phyloP scores from a whole-genome alignment of 1,284 basidiomycete species.

The Cerrena zonata region DNA sequence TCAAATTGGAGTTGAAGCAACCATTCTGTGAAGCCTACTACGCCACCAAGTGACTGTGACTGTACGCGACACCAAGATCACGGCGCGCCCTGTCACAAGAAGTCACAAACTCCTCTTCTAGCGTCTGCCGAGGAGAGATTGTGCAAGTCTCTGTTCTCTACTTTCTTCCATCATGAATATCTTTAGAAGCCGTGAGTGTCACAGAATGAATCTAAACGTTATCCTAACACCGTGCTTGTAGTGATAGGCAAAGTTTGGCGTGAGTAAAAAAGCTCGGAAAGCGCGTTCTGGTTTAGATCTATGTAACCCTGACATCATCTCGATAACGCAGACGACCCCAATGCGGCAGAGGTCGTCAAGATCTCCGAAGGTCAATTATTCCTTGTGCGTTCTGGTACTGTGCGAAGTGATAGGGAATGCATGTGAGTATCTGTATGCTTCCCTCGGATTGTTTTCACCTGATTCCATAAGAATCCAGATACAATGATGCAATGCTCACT shows the following conservation, averaged over 20 bases:
- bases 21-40: not conserved
- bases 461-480: constrained; percentile 44
- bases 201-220: constrained; percentile 7
- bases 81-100: constrained; percentile 2
- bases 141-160: constrained; percentile 6
- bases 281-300: not conserved
- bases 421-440: constrained; percentile 60
- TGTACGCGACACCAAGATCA: constrained; percentile 3
- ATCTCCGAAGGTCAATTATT: constrained; percentile 89
- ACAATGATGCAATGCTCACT: constrained; percentile 91
- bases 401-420: constrained; percentile 92
- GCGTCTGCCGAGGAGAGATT: not conserved
- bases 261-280: constrained; percentile 39
- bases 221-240: constrained; percentile 27
- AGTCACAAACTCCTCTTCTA: not conserved
- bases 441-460: constrained; percentile 2
- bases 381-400: constrained; percentile 84
- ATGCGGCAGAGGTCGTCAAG: constrained; percentile 90
- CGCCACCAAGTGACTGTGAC: constrained; percentile 5
- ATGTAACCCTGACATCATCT: constrained; percentile 22
- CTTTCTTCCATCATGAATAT: constrained; percentile 56
- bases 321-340: constrained; percentile 60
- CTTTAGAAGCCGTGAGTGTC: constrained; percentile 72
- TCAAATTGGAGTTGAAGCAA: no score
- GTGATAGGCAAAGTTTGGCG: constrained; percentile 94